Percentiles rank a stretch among this genome's conserved stretches.
Conservation (phyloP, 345 rosid genomes). For the Lenwebbia sp. region DNA sequence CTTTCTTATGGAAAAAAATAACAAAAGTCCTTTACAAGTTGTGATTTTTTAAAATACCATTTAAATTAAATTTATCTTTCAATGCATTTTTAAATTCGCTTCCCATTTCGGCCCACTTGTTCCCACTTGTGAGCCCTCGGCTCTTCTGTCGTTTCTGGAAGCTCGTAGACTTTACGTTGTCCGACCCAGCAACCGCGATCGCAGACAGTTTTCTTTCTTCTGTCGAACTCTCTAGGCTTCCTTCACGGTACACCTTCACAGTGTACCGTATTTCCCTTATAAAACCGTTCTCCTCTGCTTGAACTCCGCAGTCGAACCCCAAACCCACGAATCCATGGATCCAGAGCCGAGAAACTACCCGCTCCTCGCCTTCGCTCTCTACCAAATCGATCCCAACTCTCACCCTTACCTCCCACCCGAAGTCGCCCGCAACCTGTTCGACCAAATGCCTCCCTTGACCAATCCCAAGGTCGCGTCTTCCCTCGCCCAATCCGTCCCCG, state of each 20-base stretch:
- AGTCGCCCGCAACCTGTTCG: conserved; percentile 13
- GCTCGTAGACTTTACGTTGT: background rate
- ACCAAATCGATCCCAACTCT: conserved; percentile 23
- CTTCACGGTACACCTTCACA: background rate
- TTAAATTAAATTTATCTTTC: too few relatives aligned
- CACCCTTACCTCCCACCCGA: conserved; percentile 29
- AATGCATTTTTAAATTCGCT: too few relatives aligned
- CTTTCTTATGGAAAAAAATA: too few relatives aligned
- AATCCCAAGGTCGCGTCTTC: conserved; percentile 35
- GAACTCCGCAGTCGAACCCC: background rate
- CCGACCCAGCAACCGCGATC: background rate
- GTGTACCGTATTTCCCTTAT: background rate
- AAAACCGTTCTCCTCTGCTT: background rate
- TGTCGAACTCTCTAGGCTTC: background rate
- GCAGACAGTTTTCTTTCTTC: background rate
- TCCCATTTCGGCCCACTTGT: too few relatives aligned
- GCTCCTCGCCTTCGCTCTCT: conserved; percentile 48
- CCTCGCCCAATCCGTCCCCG: conserved; percentile 42
- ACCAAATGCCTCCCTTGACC: conserved; percentile 33
- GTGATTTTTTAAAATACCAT: too few relatives aligned
- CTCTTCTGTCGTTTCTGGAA: background rate
- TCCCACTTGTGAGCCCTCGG: background rate
- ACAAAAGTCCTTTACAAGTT: too few relatives aligned
- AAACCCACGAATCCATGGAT: conserved; percentile 25
- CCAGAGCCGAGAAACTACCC: conserved; percentile 41